Conservation (phyloP, 164 flowering plant species). For the Hamamelis virginiana region DNA sequence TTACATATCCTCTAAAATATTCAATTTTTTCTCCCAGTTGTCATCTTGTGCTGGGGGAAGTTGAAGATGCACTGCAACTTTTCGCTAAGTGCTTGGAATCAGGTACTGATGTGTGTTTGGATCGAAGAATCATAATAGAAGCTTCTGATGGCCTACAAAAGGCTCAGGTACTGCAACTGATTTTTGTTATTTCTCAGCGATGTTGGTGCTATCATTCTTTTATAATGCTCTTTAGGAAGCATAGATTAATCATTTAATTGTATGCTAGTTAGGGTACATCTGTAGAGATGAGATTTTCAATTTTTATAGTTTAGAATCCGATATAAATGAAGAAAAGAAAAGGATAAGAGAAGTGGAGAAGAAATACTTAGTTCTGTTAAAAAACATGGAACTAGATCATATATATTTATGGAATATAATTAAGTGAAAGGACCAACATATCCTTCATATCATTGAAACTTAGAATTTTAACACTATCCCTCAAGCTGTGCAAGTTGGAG, state of each 20-base stretch:
- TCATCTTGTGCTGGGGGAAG: slow-evolving; percentile 83
- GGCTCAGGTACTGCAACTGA: slow-evolving; percentile 57
- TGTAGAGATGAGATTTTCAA: not conserved
- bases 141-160: slow-evolving; percentile 82
- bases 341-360: too few species aligned
- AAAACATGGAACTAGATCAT: too few species aligned
- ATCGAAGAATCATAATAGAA: slow-evolving; percentile 62
- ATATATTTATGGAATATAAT: too few species aligned
- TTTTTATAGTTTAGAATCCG: too few species aligned
- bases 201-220: not conserved
- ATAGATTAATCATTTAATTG: not conserved
- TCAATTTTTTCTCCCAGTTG: slow-evolving; percentile 45
- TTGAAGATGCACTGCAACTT: slow-evolving; percentile 58
- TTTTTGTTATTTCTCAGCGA: slow-evolving; percentile 1
- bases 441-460: too few species aligned
- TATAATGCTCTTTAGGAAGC: not conserved
- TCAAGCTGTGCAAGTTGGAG: not conserved
- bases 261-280: not conserved
- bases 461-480: not conserved
- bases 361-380: too few species aligned
- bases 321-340: too few species aligned
- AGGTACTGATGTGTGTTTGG: slow-evolving; percentile 55
- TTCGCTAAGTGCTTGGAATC: slow-evolving; percentile 56
- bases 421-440: too few species aligned
- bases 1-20: not conserved